phyloP scores from a whole-genome alignment of 192 early-diverging fungal genomes.

The Rhizoclosmatium sp. region DNA sequence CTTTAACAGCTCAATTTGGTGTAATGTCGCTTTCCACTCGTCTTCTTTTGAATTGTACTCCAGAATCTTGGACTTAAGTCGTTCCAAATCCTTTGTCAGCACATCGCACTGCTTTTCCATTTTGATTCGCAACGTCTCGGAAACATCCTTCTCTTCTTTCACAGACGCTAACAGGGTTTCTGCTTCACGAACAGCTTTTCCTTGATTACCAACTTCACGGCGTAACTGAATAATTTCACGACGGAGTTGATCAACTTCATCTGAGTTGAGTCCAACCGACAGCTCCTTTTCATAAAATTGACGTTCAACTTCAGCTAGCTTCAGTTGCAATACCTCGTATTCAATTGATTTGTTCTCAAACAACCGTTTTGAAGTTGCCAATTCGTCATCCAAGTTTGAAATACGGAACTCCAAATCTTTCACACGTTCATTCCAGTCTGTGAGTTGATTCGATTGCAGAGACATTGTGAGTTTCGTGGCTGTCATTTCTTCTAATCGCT shows the following conservation, averaged over 20 bases:
- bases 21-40: slow-evolving; percentile 28
- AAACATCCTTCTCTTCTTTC: slow-evolving; percentile 58
- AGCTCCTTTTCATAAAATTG: slow-evolving; percentile 53
- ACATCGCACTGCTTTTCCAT: slow-evolving; percentile 57
- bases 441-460: slow-evolving; percentile 40
- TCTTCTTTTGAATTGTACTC: slow-evolving; percentile 48
- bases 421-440: slow-evolving; percentile 35
- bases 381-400: slow-evolving; percentile 57
- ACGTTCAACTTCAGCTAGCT: slow-evolving; percentile 59
- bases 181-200: slow-evolving; percentile 57
- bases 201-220: slow-evolving; percentile 25
- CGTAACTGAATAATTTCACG: slow-evolving; percentile 47
- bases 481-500: slow-evolving; percentile 29
- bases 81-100: slow-evolving; percentile 44
- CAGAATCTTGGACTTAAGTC: slow-evolving; percentile 39
- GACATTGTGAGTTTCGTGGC: slow-evolving; percentile 21
- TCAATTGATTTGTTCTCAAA: slow-evolving; percentile 62
- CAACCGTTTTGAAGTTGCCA: slow-evolving; percentile 57
- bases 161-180: slow-evolving; percentile 58
- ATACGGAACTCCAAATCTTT: slow-evolving; percentile 49
- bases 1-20: slow-evolving; percentile 37
- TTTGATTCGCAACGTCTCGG: slow-evolving; percentile 60
- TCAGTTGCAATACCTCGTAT: slow-evolving; percentile 54
- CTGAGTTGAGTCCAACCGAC: slow-evolving; percentile 31
- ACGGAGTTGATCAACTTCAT: slow-evolving; percentile 43